Evolutionary conservation across 306 rosid genomes (phyloP), one percentile per base, ranked within the genome.

Genomic region (Macrotyloma uniflorum): DNA sequence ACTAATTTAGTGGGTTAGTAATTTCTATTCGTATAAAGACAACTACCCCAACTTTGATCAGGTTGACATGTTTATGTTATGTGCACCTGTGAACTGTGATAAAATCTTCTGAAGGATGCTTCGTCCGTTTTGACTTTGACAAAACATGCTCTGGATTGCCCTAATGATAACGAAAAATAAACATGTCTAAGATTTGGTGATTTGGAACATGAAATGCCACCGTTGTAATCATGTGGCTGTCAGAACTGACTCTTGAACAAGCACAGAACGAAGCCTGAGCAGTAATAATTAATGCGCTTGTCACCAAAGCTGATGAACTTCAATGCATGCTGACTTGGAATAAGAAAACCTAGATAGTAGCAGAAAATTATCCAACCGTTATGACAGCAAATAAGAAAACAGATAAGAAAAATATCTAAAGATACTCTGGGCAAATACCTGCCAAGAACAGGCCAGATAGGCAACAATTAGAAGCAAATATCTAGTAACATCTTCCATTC

Each of bases 281-380:
- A 33, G 23, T 62, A 16, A 32, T 32, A 62, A 61, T 9, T 33
- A 63, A 63, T n/a, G 24, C 3, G 15, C 46, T n/a, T n/a, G 69
- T 28, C 35, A n/a, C 69, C 46, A 35, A 18, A n/a, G 5, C 8
- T 33, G 46, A 8, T 3, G 67, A 40, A 61, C 14, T 63, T 11
- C 49, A 33, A 50, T 20, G 16, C 19, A 33, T 32, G 30, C 32
- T 51, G 13, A 13, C 26, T 46, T 46, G 45, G 18, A 67, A 67
- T 5, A 23, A 18, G 47, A 23, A 71, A 32, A 33, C 20, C 49
- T 57, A 19, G 47, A 12, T 15, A 15, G 3, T 38, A 24, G 46
- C 78, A 16, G 23, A 28, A 24, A 16, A 9, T 42, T 57, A 73
- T 73, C 78, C 68, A 24, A 40, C 54, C 35, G 63, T 24, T 64